Percentiles rank a stretch among this genome's conserved stretches.
Evolutionary conservation across 2,329 filamentous ascomycete species (phyloP).

Genomic region (Fusarium proliferatum): DNA sequence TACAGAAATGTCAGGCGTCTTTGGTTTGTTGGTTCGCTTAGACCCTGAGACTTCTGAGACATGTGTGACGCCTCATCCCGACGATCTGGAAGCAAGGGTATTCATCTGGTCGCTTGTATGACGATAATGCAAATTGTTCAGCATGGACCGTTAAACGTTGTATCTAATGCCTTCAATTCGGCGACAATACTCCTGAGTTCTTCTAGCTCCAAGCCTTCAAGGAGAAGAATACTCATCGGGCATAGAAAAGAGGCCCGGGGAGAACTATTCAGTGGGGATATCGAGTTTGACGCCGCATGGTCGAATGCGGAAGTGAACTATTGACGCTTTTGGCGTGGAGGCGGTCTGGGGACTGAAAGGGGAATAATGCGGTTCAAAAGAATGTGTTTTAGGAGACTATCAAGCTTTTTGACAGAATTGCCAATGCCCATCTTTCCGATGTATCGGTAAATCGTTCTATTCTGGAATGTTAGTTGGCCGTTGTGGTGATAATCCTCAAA

Average conservation of each 20-base stretch:
- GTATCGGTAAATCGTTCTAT: background rate
- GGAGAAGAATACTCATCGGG: background rate
- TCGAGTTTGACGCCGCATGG: conserved; percentile 24
- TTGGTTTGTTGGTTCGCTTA: background rate
- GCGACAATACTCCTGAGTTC: background rate
- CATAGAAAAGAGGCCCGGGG: background rate
- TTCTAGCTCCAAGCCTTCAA: background rate
- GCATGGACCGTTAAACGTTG: background rate
- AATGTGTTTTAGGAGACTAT: background rate
- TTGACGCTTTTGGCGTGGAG: background rate
- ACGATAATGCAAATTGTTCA: background rate
- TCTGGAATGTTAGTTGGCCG: background rate
- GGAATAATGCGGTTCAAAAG: background rate
- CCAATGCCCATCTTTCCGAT: background rate
- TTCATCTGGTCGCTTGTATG: background rate
- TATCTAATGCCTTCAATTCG: background rate
- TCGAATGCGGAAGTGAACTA: conserved; percentile 17
- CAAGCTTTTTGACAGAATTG: background rate
- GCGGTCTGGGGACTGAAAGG: background rate
- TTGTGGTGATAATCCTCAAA: background rate
- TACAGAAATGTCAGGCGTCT: background rate
- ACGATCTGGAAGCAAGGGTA: conserved; percentile 1
- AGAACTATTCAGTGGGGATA: background rate
- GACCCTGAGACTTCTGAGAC: background rate
- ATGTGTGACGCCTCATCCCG: background rate